Evolutionary conservation across 768 basidiomycete genomes (phyloP).

Genomic region (Tylopilus plumbeoviolaceoides): DNA sequence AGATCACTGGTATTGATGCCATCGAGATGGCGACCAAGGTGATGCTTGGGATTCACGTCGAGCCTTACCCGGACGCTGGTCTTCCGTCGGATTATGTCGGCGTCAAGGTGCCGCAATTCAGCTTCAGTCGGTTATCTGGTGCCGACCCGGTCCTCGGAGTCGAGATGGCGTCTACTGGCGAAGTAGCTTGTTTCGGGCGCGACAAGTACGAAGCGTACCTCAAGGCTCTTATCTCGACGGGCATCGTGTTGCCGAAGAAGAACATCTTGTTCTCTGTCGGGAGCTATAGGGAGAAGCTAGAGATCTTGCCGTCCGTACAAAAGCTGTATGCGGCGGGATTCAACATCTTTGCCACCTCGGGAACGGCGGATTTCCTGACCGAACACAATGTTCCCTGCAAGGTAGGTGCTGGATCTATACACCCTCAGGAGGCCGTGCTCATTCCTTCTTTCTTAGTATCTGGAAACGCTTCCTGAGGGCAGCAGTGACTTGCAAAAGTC

Average conservation of each 20-base stretch:
- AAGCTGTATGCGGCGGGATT: slow-evolving; percentile 92
- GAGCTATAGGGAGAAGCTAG: slow-evolving; percentile 95
- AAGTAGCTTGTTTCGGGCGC: slow-evolving; percentile 96
- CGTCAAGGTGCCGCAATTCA: slow-evolving; percentile 99
- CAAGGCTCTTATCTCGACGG: slow-evolving; percentile 95
- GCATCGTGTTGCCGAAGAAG: slow-evolving; percentile 92
- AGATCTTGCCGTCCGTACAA: slow-evolving; percentile 92
- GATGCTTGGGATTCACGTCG: slow-evolving; percentile 89
- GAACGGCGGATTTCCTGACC: slow-evolving; percentile 95
- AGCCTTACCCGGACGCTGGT: slow-evolving; percentile 84
- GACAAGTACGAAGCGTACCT: slow-evolving; percentile 99
- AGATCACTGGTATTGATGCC: slow-evolving; percentile 95
- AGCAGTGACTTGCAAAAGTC: slow-evolving; percentile 82
- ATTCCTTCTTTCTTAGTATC: slow-evolving; percentile 51
- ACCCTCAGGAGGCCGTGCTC: neutral
- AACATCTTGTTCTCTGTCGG: slow-evolving; percentile 97
- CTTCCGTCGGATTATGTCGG: slow-evolving; percentile 94
- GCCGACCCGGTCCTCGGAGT: slow-evolving; percentile 98
- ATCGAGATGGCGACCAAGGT: slow-evolving; percentile 99
- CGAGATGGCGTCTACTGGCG: slow-evolving; percentile 99
- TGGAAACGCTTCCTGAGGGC: slow-evolving; percentile 80
- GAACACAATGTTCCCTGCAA: slow-evolving; percentile 98
- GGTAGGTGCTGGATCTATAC: slow-evolving; percentile 36
- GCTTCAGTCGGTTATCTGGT: slow-evolving; percentile 92
- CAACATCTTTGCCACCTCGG: slow-evolving; percentile 95